phyloP scores from a whole-genome alignment of 2,329 filamentous ascomycete genomes.

The Chalaropsis thielavioides region DNA sequence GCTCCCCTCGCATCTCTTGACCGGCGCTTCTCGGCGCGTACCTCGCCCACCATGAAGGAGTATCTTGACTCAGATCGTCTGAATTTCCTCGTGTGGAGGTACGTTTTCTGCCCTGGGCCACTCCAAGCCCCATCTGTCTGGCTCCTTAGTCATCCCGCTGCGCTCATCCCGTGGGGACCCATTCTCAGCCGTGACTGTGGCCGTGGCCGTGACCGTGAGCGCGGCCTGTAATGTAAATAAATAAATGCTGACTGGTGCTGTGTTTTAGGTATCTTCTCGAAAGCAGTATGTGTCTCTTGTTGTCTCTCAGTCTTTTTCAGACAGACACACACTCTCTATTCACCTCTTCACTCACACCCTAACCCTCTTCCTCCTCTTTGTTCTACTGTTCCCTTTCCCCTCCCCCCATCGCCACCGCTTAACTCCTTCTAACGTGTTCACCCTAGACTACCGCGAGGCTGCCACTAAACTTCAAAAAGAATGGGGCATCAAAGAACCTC shows the following conservation, averaged over 20 bases:
- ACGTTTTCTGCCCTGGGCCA: slow-evolving; percentile 25
- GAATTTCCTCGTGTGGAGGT: slow-evolving; percentile 61
- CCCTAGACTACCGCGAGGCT: slow-evolving; percentile 51
- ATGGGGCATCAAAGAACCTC: slow-evolving; percentile 49
- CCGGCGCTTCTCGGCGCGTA: slow-evolving; percentile 5
- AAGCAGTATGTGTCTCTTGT: slow-evolving; percentile 39
- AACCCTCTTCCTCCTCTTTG: background rate
- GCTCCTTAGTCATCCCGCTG: slow-evolving; percentile 7
- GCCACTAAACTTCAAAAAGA: slow-evolving; percentile 54
- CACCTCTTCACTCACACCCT: background rate
- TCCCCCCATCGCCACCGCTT: background rate
- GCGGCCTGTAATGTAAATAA: background rate
- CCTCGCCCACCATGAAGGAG: slow-evolving; percentile 39
- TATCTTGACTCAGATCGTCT: slow-evolving; percentile 51
- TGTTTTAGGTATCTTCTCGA: slow-evolving; percentile 42
- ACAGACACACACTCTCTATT: background rate
- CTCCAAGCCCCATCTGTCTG: background rate
- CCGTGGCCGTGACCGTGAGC: background rate
- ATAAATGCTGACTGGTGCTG: slow-evolving; percentile 18
- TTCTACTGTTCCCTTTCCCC: background rate
- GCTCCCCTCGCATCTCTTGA: background rate
- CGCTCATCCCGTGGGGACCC: too few relatives aligned
- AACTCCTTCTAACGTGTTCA: slow-evolving; percentile 5
- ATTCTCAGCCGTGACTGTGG: background rate
- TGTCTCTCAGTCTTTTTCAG: background rate